These are phyloP conservation scores for Fusarium odoratissimum DNA, from an alignment of 2,329 filamentous ascomycete genomes.

Conservation along the genomic window DNA sequence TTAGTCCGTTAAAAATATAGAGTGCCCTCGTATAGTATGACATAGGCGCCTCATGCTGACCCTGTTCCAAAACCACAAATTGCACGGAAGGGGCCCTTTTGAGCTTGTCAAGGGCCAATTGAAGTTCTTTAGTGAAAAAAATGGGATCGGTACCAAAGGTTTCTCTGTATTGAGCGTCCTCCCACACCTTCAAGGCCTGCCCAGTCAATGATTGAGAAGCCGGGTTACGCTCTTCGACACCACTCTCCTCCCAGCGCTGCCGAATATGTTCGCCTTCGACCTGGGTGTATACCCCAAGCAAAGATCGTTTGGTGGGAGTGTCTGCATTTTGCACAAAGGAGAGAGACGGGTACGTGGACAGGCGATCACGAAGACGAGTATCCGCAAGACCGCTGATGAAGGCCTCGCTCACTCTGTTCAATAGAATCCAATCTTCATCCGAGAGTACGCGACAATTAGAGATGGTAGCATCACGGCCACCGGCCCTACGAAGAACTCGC, in stretches of 20 bases:
- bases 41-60: constrained; percentile 61
- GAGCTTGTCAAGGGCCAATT: constrained; percentile 59
- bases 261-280: constrained; percentile 67
- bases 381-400: constrained; percentile 67
- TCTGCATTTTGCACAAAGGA: constrained; percentile 47
- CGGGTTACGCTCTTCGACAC: constrained; percentile 32
- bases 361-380: constrained; percentile 55
- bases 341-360: constrained; percentile 62
- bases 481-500: constrained; percentile 60
- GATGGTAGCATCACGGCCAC: constrained; percentile 62
- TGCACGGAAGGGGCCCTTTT: constrained; percentile 65
- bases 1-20: constrained; percentile 38
- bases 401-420: constrained; percentile 64
- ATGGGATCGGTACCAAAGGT: constrained; percentile 60
- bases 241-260: constrained; percentile 51
- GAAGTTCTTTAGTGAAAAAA: constrained; percentile 64
- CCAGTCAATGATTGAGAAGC: constrained; percentile 46
- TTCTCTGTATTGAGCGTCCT: constrained; percentile 53
- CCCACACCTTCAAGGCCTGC: constrained; percentile 59
- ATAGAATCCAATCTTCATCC: constrained; percentile 57
- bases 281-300: constrained; percentile 65
- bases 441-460: constrained; percentile 59
- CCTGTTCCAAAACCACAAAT: constrained; percentile 65
- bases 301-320: constrained; percentile 56
- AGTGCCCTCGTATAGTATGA: constrained; percentile 61